These are phyloP conservation scores for Hypoxylon lenormandii DNA, from an alignment of 495 filamentous ascomycete genomes.

Conservation along the genomic window DNA sequence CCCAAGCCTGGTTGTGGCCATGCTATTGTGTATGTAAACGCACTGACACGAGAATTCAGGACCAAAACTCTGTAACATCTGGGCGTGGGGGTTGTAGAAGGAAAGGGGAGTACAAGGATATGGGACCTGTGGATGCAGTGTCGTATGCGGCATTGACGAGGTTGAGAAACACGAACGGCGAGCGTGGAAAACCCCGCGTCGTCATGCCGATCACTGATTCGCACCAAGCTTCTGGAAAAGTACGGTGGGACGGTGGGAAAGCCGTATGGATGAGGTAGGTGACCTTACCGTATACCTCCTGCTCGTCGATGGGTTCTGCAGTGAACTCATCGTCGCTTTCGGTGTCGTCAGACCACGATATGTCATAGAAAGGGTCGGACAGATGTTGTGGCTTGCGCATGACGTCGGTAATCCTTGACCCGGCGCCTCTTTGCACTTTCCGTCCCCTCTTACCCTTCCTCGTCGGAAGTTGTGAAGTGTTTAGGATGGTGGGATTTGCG, in stretches of 20 bases:
- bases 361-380: slow-evolving; percentile 45
- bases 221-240: not conserved
- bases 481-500: slow-evolving; percentile 93
- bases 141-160: slow-evolving; percentile 17
- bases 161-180: slow-evolving; percentile 6
- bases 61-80: slow-evolving; percentile 26
- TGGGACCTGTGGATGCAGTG: slow-evolving; percentile 7
- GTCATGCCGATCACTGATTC: slow-evolving; percentile 11
- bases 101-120: slow-evolving; percentile 24
- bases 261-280: slow-evolving; percentile 1
- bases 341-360: slow-evolving; percentile 43
- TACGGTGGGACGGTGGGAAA: not conserved
- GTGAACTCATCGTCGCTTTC: slow-evolving; percentile 68
- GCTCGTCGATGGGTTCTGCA: slow-evolving; percentile 89
- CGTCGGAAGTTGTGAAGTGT: slow-evolving; percentile 88
- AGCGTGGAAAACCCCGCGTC: slow-evolving; percentile 15
- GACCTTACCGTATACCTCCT: slow-evolving; percentile 90
- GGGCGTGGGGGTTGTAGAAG: slow-evolving; percentile 25
- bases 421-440: slow-evolving; percentile 44
- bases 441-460: slow-evolving; percentile 66
- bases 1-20: slow-evolving; percentile 6
- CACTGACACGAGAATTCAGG: slow-evolving; percentile 1
- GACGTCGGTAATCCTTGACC: slow-evolving; percentile 54
- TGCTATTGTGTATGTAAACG: slow-evolving; percentile 1
- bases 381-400: slow-evolving; percentile 49